Evolutionary conservation across 805 yeast genomes (phyloP), one percentile per base, ranked within the genome.

Genomic region (Wickerhamiella slavikovae): DNA sequence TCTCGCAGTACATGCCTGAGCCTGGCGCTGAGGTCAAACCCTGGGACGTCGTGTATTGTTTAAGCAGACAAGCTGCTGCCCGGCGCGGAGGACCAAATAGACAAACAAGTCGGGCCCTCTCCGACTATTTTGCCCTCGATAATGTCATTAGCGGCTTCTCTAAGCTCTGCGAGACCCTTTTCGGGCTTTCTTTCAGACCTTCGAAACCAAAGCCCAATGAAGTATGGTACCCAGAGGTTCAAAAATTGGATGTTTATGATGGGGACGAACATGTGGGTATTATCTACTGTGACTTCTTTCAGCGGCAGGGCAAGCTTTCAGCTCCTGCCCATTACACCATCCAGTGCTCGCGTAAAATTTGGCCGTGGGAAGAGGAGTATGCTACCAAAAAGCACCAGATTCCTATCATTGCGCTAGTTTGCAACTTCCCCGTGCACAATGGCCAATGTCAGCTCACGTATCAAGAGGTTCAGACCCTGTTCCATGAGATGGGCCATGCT

Each of bases 401-500:
- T 14, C 96, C 98, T 0, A 80, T 85, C 5, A 78, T 89, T 28
- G 78, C 92, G 1, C 57, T 85, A 15, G 78, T 80, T 12, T 89
- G 96, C 48, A 80, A 82, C 45, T 85, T 89, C 47, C 43, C 44
- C 4, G 42, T 43, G 1, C 33, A 35, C n/a, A 24, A 37, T 11
- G 42, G 50, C 8, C 64, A 67, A 15, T 71, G 83, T 18, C 54
- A 77, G 13, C 52, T 85, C 23, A 59, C 72, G 9, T 58, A 78
- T 33, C 66, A 62, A 33, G 96, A 89, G 43, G 82, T 85, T 14
- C 93, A 85, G 42, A 89, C 98, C 0, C 55, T 89, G 13, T 89
- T 89, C 56, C 98, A 89, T 52, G 98, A 89, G 52, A 82, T 89
- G 93, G 98, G 98, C 1, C 98, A 89, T 51, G 96, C 96, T 1